Percentiles rank a stretch among this genome's conserved stretches.
Evolutionary conservation across 257 asterid genomes (phyloP).

Genomic region (Hygrophila difformis): DNA sequence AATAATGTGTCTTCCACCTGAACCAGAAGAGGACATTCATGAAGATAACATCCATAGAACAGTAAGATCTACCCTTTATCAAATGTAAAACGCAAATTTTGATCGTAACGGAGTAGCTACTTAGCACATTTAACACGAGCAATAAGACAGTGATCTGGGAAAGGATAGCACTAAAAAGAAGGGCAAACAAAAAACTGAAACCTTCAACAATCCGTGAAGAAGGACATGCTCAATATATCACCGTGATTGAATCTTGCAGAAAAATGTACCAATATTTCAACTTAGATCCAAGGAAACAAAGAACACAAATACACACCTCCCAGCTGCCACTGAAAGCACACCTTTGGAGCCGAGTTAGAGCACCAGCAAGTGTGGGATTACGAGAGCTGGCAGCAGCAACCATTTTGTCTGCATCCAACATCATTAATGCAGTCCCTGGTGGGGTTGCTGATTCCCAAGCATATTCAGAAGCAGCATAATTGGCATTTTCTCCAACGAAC

Average conservation of each 20-base stretch:
- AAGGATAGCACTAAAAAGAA: too few species aligned
- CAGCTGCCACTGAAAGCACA: constrained; percentile 99
- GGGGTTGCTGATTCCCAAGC: constrained; percentile 99
- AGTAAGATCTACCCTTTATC: too few species aligned
- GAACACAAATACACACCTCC: constrained; percentile 55
- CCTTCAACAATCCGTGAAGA: constrained; percentile 11
- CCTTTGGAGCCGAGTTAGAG: constrained; percentile 96
- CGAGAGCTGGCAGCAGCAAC: constrained; percentile 99
- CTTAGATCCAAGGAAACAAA: constrained; percentile 2
- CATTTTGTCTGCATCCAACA: constrained; percentile 99
- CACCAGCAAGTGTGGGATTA: constrained; percentile 95
- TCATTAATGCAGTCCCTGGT: constrained; percentile 99
- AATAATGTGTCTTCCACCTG: constrained; percentile 1
- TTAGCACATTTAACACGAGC: too few species aligned
- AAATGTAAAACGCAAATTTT: too few species aligned
- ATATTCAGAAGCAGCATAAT: constrained; percentile 99
- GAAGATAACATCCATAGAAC: not conserved
- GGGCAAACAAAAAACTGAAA: too few species aligned
- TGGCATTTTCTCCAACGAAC: constrained; percentile 99
- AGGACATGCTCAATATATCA: constrained; percentile 6
- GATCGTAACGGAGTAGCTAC: too few species aligned
- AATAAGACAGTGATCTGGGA: too few species aligned
- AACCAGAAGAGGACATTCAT: not conserved
- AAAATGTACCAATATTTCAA: not conserved
- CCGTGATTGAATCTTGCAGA: constrained; percentile 10